Conservation (phyloP, 2,329 filamentous ascomycete species). For the Ophiocordyceps camponoti-rufipedis region DNA sequence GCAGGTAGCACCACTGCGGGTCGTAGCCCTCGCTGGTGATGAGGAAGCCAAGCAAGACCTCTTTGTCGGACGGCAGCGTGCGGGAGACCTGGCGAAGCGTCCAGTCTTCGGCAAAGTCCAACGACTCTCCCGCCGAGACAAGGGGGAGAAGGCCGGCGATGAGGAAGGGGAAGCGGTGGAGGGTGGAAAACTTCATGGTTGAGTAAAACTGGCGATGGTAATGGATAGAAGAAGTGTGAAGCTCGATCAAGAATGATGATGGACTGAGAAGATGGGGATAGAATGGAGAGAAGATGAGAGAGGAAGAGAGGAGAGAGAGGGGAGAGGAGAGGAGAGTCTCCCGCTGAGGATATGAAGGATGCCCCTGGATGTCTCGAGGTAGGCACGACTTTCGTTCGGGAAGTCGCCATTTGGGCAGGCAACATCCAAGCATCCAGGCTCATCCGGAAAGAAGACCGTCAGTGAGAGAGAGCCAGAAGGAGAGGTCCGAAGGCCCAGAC, state of each 20-base stretch:
- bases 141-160: not conserved
- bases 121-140: not conserved
- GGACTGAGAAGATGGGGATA: not conserved
- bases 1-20: slow-evolving; percentile 3
- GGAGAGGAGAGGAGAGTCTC: too few species aligned
- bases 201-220: not conserved
- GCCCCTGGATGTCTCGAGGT: too few species aligned
- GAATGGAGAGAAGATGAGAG: too few species aligned
- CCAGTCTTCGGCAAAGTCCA: not conserved
- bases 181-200: not conserved
- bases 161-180: not conserved
- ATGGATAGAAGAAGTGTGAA: not conserved
- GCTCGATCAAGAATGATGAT: not conserved
- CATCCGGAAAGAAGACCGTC: too few species aligned
- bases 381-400: too few species aligned
- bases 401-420: too few species aligned
- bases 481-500: too few species aligned
- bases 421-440: too few species aligned
- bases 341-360: too few species aligned
- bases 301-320: too few species aligned
- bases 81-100: not conserved
- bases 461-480: too few species aligned
- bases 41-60: slow-evolving; percentile 3
- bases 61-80: not conserved
- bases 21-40: slow-evolving; percentile 3